A percentile compares a stretch with the other conserved stretches of the same genome.
phyloP scores from a whole-genome alignment of 805 yeast genomes.

The Starmerella floricola region DNA sequence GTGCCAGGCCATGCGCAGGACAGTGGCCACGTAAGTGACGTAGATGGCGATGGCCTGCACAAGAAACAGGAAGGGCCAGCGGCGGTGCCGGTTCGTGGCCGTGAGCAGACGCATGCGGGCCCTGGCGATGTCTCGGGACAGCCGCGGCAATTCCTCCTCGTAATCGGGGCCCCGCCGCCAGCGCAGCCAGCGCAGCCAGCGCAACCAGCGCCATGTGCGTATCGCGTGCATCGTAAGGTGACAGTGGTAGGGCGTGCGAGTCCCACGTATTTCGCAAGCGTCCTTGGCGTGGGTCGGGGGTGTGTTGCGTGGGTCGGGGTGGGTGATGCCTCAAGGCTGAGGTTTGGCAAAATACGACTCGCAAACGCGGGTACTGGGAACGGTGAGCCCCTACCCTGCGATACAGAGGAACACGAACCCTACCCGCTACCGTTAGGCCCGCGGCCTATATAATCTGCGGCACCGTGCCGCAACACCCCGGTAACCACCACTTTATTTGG shows the following conservation, averaged over 20 bases:
- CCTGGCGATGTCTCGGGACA: constrained; percentile 24
- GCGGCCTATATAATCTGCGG: constrained; percentile 11
- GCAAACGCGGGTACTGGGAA: constrained; percentile 1
- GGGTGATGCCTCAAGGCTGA: no score
- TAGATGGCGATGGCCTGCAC: constrained; percentile 27
- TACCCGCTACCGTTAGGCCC: constrained; percentile 11
- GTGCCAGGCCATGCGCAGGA: background rate
- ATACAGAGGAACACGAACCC: constrained; percentile 14
- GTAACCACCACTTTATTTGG: background rate
- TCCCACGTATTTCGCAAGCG: background rate
- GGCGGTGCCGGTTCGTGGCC: constrained; percentile 22
- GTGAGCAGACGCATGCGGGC: constrained; percentile 7
- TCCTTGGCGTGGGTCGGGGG: background rate
- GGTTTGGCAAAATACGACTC: constrained; percentile 3
- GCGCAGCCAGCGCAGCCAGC: constrained; percentile 6
- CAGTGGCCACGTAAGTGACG: constrained; percentile 17
- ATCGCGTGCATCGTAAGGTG: constrained; percentile 1
- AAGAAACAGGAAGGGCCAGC: constrained; percentile 26
- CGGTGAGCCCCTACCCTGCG: constrained; percentile 8
- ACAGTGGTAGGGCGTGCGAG: background rate
- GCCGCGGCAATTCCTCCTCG: constrained; percentile 28
- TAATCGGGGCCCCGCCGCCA: constrained; percentile 20
- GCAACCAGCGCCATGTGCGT: constrained; percentile 9
- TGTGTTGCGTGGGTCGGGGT: no score
- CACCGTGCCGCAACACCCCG: constrained; percentile 3